Conservation (phyloP, 805 yeast species). For the Cyberlindnera euphorbiiphila region DNA sequence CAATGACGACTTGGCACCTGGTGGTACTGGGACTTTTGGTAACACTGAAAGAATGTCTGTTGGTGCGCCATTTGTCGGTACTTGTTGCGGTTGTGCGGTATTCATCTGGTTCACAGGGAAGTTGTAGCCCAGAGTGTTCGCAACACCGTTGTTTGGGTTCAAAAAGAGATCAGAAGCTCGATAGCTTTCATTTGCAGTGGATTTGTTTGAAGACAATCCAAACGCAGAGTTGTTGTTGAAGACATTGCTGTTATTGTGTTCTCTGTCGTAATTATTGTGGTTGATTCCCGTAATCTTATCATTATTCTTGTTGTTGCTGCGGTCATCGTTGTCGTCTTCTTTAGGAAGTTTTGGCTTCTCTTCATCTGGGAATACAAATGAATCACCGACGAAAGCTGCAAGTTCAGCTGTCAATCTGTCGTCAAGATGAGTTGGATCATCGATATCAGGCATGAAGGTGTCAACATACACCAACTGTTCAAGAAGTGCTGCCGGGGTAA, state of each 20-base stretch:
- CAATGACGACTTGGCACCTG: conserved; percentile 63
- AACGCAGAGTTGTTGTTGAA: neutral
- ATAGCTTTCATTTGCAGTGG: neutral
- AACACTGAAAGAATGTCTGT: conserved; percentile 37
- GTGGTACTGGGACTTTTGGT: conserved; percentile 67
- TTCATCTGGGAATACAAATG: conserved; percentile 78
- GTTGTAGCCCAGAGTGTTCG: conserved; percentile 2
- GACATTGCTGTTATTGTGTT: neutral
- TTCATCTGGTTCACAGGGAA: conserved; percentile 1
- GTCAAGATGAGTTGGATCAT: conserved; percentile 41
- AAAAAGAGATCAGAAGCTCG: neutral
- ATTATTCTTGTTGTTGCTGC: conserved; percentile 1
- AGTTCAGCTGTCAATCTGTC: conserved; percentile 59
- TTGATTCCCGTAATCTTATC: neutral
- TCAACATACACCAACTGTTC: conserved; percentile 82
- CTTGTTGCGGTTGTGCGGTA: conserved; percentile 1
- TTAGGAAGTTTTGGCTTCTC: conserved; percentile 48
- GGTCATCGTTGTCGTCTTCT: conserved; percentile 13
- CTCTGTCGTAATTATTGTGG: too few species aligned
- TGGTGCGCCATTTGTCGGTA: conserved; percentile 27
- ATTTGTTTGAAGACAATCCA: neutral
- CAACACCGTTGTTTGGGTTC: neutral
- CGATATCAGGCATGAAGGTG: conserved; percentile 58
- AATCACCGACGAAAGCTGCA: conserved; percentile 80
- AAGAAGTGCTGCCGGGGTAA: conserved; percentile 43